These are phyloP conservation scores for Basipetospora chlamydospora DNA, from an alignment of 2,329 filamentous ascomycete species.

Conservation along the genomic window DNA sequence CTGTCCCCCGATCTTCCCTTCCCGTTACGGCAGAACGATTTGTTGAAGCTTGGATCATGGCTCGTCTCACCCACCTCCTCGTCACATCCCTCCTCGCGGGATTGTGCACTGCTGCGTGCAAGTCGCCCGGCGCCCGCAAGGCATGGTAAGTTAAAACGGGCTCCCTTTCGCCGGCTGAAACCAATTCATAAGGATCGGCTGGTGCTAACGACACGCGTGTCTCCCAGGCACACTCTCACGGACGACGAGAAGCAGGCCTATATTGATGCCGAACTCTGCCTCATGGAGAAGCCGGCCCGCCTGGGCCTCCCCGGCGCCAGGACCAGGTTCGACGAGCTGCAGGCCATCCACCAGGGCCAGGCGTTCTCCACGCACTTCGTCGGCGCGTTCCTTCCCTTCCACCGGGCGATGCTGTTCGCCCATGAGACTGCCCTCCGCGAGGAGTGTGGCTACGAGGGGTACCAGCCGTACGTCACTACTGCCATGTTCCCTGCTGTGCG, in stretches of 20 bases:
- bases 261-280: slow-evolving; percentile 2
- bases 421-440: slow-evolving; percentile 14
- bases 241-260: slow-evolving; percentile 1
- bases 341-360: slow-evolving; percentile 1
- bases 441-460: slow-evolving; percentile 15
- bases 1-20: too few species aligned
- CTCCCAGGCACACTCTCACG: background rate
- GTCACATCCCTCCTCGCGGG: too few species aligned
- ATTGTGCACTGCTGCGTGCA: background rate
- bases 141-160: background rate
- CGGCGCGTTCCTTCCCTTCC: slow-evolving; percentile 16
- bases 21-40: too few species aligned
- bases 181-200: background rate
- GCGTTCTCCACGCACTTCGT: slow-evolving; percentile 1
- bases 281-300: background rate
- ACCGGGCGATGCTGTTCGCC: slow-evolving; percentile 14
- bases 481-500: too few species aligned
- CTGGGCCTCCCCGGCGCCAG: background rate
- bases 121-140: background rate
- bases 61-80: too few species aligned
- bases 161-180: background rate
- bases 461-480: slow-evolving; percentile 11
- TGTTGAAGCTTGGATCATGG: too few species aligned
- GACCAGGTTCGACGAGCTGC: slow-evolving; percentile 2
- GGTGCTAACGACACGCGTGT: background rate